These are phyloP conservation scores for Ophiostoma triangulosporum DNA, from an alignment of 2,329 filamentous ascomycete species.

Conservation along the genomic window DNA sequence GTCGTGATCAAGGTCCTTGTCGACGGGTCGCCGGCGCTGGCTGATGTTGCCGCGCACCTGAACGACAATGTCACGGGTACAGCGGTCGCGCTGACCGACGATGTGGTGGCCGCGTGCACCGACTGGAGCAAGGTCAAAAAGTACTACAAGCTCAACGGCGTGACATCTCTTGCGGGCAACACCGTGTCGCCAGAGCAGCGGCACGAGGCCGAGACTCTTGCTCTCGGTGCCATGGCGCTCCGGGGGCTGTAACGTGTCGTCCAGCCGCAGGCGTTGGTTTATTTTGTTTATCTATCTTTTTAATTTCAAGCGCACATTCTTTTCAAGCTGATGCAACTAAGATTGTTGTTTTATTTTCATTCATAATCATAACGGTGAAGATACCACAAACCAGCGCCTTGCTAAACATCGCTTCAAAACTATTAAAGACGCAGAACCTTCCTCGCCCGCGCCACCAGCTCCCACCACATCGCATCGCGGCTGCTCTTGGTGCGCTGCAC, in stretches of 20 bases:
- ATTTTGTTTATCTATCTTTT: not conserved
- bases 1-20: conserved; percentile 67
- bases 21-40: conserved; percentile 27
- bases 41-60: conserved; percentile 46
- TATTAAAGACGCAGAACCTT: not conserved
- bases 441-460: conserved; percentile 43
- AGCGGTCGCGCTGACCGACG: conserved; percentile 46
- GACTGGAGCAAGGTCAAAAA: conserved; percentile 64
- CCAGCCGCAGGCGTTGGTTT: no score
- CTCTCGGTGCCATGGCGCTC: conserved; percentile 67
- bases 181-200: conserved; percentile 22
- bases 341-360: no score
- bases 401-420: no score
- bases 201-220: conserved; percentile 50
- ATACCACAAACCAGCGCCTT: no score
- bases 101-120: conserved; percentile 40
- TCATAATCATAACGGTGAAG: no score
- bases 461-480: conserved; percentile 47
- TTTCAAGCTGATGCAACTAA: no score
- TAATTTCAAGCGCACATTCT: not conserved
- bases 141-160: conserved; percentile 67
- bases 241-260: conserved; percentile 38
- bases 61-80: conserved; percentile 46
- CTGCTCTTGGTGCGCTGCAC: conserved; percentile 48
- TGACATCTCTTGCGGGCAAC: conserved; percentile 29